phyloP scores from a whole-genome alignment of 805 yeast genomes.

The Kazachstania africana region DNA sequence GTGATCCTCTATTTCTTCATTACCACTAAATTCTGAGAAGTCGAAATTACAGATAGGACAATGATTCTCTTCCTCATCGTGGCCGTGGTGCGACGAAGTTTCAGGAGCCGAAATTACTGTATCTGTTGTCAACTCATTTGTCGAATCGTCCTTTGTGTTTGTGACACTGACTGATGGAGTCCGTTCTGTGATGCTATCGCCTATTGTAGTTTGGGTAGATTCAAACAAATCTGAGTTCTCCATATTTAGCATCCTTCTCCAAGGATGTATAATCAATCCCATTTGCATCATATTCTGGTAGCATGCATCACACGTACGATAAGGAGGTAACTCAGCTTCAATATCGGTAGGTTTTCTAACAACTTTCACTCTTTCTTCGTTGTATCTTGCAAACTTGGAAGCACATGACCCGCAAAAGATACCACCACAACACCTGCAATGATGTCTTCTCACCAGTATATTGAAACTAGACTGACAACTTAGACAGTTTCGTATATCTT shows the following conservation, averaged over 20 bases:
- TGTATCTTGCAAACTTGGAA: constrained; percentile 18
- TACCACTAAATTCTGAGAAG: constrained; percentile 1
- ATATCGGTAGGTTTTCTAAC: constrained; percentile 9
- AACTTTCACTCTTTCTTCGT: constrained; percentile 16
- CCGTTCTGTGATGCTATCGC: too few relatives aligned
- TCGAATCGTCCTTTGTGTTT: too few relatives aligned
- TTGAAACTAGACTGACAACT: constrained; percentile 36
- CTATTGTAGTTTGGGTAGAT: too few relatives aligned
- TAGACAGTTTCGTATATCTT: constrained; percentile 29
- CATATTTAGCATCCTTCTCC: too few relatives aligned
- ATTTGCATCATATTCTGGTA: constrained; percentile 29
- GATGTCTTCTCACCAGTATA: constrained; percentile 49
- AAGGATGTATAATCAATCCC: too few relatives aligned
- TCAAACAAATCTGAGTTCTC: too few relatives aligned
- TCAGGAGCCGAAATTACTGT: too few relatives aligned
- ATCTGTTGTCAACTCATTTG: too few relatives aligned
- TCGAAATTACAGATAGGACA: constrained; percentile 32
- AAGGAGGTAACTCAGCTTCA: constrained; percentile 2
- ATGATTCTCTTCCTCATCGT: constrained; percentile 4
- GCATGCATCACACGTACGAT: constrained; percentile 6
- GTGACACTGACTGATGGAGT: too few relatives aligned
- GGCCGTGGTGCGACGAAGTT: too few relatives aligned
- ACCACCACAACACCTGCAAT: constrained; percentile 60
- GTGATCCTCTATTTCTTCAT: constrained; percentile 35
- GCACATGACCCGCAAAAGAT: constrained; percentile 40